Evolutionary conservation across 2,329 filamentous ascomycete species (phyloP).

Genomic region (Monosporascus sp.): DNA sequence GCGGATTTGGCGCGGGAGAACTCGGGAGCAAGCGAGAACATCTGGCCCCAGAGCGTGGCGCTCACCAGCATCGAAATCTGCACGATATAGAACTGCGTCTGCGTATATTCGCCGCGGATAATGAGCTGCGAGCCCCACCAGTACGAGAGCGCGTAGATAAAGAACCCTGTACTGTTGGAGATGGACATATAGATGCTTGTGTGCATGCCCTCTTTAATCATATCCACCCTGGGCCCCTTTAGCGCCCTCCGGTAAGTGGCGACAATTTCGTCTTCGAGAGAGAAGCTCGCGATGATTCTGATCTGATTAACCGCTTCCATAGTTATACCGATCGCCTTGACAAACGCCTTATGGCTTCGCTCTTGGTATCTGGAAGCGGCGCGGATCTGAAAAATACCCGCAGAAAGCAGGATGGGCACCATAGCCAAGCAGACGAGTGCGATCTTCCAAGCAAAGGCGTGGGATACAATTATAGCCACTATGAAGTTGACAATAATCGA

Average conservation of each 20-base stretch:
- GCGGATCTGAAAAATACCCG: constrained; percentile 50
- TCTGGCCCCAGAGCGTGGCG: constrained; percentile 56
- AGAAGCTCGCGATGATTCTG: constrained; percentile 35
- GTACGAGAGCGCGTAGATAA: constrained; percentile 59
- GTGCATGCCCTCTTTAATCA: constrained; percentile 23
- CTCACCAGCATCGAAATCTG: constrained; percentile 56
- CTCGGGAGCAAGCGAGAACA: constrained; percentile 61
- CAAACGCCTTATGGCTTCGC: constrained; percentile 45
- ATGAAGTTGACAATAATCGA: constrained; percentile 49
- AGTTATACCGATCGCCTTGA: constrained; percentile 42
- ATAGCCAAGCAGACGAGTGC: constrained; percentile 37
- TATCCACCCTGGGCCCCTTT: constrained; percentile 35
- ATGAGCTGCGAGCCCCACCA: constrained; percentile 64
- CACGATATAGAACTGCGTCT: constrained; percentile 58
- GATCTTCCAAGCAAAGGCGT: constrained; percentile 54
- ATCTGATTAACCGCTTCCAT: constrained; percentile 46
- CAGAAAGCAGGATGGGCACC: constrained; percentile 39
- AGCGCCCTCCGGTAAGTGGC: constrained; percentile 33
- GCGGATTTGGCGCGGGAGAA: constrained; percentile 52
- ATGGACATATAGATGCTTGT: constrained; percentile 43
- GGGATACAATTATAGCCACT: constrained; percentile 46
- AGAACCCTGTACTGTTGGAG: constrained; percentile 44
- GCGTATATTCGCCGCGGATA: constrained; percentile 47
- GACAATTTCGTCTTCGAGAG: constrained; percentile 27
- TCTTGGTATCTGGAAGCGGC: constrained; percentile 44